Conservation (phyloP, 2,329 filamentous ascomycete species). For the Graphilbum ipis-grandicollis region DNA sequence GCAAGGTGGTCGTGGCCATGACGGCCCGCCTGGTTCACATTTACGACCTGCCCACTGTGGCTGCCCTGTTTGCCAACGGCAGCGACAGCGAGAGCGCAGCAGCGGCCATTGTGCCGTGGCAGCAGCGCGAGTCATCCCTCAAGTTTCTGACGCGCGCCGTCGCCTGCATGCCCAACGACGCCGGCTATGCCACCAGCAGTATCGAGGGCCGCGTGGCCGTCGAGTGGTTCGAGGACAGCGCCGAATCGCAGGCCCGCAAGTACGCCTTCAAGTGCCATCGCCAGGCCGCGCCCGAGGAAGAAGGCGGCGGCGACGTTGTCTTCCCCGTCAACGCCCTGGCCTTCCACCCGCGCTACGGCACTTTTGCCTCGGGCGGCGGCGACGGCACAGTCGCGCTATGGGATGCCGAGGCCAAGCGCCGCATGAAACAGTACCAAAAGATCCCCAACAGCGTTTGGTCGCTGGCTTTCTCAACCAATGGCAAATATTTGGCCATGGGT, state of each 20-base stretch:
- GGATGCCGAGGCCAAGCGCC: constrained; percentile 80
- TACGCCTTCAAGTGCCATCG: constrained; percentile 99
- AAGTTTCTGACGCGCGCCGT: constrained; percentile 93
- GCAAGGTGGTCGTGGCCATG: constrained; percentile 91
- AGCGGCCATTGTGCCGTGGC: constrained; percentile 61
- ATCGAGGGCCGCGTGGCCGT: constrained; percentile 95
- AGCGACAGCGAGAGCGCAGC: too few species aligned
- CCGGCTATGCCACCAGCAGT: constrained; percentile 77
- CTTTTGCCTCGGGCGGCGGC: constrained; percentile 77
- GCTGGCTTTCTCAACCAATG: constrained; percentile 60
- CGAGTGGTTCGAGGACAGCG: constrained; percentile 89
- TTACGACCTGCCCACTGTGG: constrained; percentile 65
- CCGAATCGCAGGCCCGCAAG: constrained; percentile 76
- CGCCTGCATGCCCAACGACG: constrained; percentile 91
- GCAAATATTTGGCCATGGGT: constrained; percentile 61
- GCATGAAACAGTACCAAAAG: constrained; percentile 78
- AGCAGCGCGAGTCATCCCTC: constrained; percentile 80
- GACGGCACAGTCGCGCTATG: constrained; percentile 86
- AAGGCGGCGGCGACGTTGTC: constrained; percentile 58
- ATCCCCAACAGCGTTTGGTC: constrained; percentile 64
- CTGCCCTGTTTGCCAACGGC: constrained; percentile 26
- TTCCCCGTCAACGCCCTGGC: constrained; percentile 83
- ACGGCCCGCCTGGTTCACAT: constrained; percentile 84
- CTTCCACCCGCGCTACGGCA: constrained; percentile 70
- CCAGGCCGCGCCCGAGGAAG: constrained; percentile 46